Conservation (phyloP, 2,329 filamentous ascomycete genomes). For the Sporothrix sp. region DNA sequence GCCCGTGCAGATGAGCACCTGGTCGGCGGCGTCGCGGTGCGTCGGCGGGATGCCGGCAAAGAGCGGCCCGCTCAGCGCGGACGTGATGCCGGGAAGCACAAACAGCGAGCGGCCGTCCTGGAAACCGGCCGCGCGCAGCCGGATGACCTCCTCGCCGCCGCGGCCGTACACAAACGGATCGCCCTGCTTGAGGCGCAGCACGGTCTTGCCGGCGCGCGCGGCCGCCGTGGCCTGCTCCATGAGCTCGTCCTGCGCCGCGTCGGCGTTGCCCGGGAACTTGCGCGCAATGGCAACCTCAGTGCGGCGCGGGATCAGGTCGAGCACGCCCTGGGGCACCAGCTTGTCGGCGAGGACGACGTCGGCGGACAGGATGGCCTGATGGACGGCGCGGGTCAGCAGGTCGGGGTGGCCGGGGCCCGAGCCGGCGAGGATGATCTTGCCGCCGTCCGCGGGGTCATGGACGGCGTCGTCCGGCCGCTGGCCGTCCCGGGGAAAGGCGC, state of each 20-base stretch:
- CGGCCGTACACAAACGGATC: constrained; percentile 95
- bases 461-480: too few species aligned
- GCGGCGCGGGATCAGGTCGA: constrained; percentile 82
- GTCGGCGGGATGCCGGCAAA: constrained; percentile 84
- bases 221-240: constrained; percentile 66
- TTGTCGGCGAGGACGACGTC: constrained; percentile 80
- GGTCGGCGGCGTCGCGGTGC: constrained; percentile 81
- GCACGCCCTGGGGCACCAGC: constrained; percentile 71
- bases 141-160: constrained; percentile 84
- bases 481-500: too few species aligned
- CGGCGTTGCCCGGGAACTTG: constrained; percentile 96
- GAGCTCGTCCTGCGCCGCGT: constrained; percentile 84
- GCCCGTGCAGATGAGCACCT: constrained; percentile 91
- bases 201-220: constrained; percentile 56
- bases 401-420: constrained; percentile 90
- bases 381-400: constrained; percentile 72
- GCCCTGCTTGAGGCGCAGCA: constrained; percentile 87
- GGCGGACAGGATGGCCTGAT: constrained; percentile 64
- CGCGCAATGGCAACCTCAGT: constrained; percentile 86
- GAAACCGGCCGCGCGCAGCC: constrained; percentile 65
- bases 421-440: constrained; percentile 78
- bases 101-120: constrained; percentile 35
- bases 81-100: constrained; percentile 86
- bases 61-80: constrained; percentile 73
- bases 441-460: constrained; percentile 32